These are phyloP conservation scores for Eimeria sp. DNA, from an alignment of 169 alveolate species.

Conservation along the genomic window DNA sequence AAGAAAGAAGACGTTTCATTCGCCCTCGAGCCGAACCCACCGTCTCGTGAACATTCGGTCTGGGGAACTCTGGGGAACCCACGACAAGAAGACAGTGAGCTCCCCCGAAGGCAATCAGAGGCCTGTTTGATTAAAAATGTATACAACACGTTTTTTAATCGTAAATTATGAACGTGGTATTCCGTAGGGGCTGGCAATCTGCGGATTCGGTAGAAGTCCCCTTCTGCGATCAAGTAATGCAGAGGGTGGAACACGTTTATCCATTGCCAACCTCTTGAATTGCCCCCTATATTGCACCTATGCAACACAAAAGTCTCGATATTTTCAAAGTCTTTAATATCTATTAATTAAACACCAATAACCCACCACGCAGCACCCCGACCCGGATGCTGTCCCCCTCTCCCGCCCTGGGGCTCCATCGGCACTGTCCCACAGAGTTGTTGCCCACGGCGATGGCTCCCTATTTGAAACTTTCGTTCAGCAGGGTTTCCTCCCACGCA, in stretches of 20 bases:
- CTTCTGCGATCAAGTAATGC: not conserved
- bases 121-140: not conserved
- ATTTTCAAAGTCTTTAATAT: not conserved
- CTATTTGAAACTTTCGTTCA: not conserved
- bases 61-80: not conserved
- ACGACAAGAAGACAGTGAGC: not conserved
- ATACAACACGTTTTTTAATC: not conserved
- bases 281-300: not conserved
- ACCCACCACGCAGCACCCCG: not conserved
- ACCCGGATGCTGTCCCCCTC: not conserved
- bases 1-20: not conserved
- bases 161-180: not conserved
- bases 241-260: not conserved
- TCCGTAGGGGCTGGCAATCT: not conserved
- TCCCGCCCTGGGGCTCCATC: not conserved
- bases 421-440: too few relatives aligned
- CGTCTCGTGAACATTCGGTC: not conserved
- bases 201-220: not conserved
- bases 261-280: not conserved
- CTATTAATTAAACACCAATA: not conserved
- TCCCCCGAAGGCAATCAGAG: not conserved
- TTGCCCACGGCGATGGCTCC: not conserved
- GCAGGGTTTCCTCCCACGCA: too few relatives aligned
- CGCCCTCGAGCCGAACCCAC: not conserved
- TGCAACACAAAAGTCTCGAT: not conserved